Percentiles rank a stretch among this genome's conserved stretches.
Conservation (phyloP, 2,329 filamentous ascomycete genomes). For the Oidium heveae region DNA sequence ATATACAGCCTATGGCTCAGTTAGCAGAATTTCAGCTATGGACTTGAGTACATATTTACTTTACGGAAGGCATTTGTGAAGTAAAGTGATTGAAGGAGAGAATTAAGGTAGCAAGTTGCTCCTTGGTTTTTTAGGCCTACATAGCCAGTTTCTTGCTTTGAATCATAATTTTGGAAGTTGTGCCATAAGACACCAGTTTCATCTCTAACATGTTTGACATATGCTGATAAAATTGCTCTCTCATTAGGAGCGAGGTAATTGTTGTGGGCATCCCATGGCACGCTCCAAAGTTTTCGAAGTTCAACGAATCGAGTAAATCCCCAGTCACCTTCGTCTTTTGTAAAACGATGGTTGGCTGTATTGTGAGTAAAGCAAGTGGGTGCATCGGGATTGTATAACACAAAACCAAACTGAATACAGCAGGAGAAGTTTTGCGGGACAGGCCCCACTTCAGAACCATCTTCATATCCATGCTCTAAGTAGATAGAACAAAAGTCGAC, state of each 20-base stretch:
- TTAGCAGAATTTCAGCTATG: slow-evolving; percentile 3
- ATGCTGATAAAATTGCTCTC: slow-evolving; percentile 55
- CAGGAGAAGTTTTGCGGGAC: slow-evolving; percentile 87
- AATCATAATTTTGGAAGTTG: slow-evolving; percentile 85
- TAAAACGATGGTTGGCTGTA: slow-evolving; percentile 84
- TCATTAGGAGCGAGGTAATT: slow-evolving; percentile 59
- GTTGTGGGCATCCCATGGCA: slow-evolving; percentile 42
- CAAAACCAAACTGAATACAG: slow-evolving; percentile 84
- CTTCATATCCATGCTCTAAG: slow-evolving; percentile 76
- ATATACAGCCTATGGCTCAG: slow-evolving; percentile 49
- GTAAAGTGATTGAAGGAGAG: slow-evolving; percentile 59
- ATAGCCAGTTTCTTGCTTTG: slow-evolving; percentile 96
- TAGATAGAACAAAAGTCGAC: slow-evolving; percentile 88
- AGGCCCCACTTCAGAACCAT: slow-evolving; percentile 19
- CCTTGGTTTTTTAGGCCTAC: slow-evolving; percentile 94
- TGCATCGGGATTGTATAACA: slow-evolving; percentile 83
- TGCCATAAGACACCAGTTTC: slow-evolving; percentile 79
- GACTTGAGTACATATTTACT: slow-evolving; percentile 21
- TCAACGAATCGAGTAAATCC: slow-evolving; percentile 95
- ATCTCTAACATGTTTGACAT: slow-evolving; percentile 59
- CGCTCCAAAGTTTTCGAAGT: slow-evolving; percentile 58
- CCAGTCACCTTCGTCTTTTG: slow-evolving; percentile 91
- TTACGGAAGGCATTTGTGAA: slow-evolving; percentile 88
- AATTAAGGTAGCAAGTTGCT: slow-evolving; percentile 74
- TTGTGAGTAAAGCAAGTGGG: slow-evolving; percentile 63